Percentiles rank a stretch among this genome's conserved stretches.
phyloP scores from a whole-genome alignment of 208 protist genomes.

The Trypanosoma melophagium region DNA sequence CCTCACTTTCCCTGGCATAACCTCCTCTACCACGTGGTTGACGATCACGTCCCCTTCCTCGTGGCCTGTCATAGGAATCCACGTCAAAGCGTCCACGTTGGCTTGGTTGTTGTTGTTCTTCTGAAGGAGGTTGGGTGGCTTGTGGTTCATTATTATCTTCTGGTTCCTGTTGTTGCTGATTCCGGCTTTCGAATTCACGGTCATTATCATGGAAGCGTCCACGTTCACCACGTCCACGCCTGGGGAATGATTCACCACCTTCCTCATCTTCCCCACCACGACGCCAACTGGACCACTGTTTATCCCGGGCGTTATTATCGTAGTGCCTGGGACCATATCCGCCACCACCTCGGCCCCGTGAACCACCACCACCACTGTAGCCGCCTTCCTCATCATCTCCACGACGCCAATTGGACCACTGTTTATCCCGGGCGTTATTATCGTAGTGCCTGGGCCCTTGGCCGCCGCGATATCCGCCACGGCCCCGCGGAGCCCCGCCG shows the following conservation, averaged over 20 bases:
- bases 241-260: conserved; percentile 10
- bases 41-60: conserved; percentile 6
- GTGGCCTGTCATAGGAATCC: conserved; percentile 14
- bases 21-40: conserved; percentile 15
- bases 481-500: conserved; percentile 7
- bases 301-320: background rate
- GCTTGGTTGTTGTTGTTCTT: background rate
- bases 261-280: background rate
- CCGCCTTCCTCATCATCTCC: conserved; percentile 26
- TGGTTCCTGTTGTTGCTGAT: background rate
- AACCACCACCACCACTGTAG: conserved; percentile 3
- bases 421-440: conserved; percentile 13
- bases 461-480: conserved; percentile 27
- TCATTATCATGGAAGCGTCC: conserved; percentile 25
- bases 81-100: conserved; percentile 16
- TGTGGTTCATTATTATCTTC: background rate
- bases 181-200: background rate
- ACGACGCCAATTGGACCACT: conserved; percentile 12
- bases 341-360: background rate
- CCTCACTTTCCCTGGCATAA: conserved; percentile 8
- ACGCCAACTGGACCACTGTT: background rate
- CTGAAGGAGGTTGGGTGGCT: background rate
- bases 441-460: conserved; percentile 20
- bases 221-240: conserved; percentile 27
- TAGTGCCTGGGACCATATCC: background rate